Percentiles rank a stretch among this genome's conserved stretches.
phyloP scores from a whole-genome alignment of 73 alveolate genomes.

The Paramecium sexaurelia region DNA sequence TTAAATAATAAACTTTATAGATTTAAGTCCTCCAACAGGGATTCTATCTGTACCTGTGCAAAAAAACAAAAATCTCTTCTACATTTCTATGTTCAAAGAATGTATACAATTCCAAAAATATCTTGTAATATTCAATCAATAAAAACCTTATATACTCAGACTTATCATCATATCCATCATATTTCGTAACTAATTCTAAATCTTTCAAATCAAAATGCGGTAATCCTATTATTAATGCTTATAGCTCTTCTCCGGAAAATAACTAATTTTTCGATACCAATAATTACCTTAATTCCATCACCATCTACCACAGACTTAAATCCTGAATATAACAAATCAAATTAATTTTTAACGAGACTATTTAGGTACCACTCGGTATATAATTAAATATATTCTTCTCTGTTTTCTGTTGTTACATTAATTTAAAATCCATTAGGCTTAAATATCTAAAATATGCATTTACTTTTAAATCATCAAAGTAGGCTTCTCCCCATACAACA shows the following conservation, averaged over 20 bases:
- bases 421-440: slow-evolving; percentile 86
- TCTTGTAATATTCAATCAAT: background rate
- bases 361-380: slow-evolving; percentile 90
- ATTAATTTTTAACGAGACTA: slow-evolving; percentile 78
- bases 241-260: slow-evolving; percentile 59
- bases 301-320: slow-evolving; percentile 53
- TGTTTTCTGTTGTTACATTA: slow-evolving; percentile 86
- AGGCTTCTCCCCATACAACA: slow-evolving; percentile 4
- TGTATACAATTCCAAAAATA: slow-evolving; percentile 1
- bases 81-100: slow-evolving; percentile 57
- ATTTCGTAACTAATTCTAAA: slow-evolving; percentile 29
- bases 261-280: background rate
- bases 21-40: slow-evolving; percentile 82
- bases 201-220: slow-evolving; percentile 42
- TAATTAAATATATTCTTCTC: slow-evolving; percentile 91
- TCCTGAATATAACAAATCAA: slow-evolving; percentile 73
- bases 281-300: slow-evolving; percentile 53
- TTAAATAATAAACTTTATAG: slow-evolving; percentile 69
- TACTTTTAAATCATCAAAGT: slow-evolving; percentile 16
- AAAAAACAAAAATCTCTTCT: slow-evolving; percentile 78
- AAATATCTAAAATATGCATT: slow-evolving; percentile 38
- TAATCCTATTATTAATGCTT: slow-evolving; percentile 22
- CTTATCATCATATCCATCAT: slow-evolving; percentile 58
- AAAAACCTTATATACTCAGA: slow-evolving; percentile 53
- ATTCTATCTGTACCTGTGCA: slow-evolving; percentile 85